Evolutionary conservation across 2,329 filamentous ascomycete species (phyloP).

Genomic region (Talaromyces sp.): DNA sequence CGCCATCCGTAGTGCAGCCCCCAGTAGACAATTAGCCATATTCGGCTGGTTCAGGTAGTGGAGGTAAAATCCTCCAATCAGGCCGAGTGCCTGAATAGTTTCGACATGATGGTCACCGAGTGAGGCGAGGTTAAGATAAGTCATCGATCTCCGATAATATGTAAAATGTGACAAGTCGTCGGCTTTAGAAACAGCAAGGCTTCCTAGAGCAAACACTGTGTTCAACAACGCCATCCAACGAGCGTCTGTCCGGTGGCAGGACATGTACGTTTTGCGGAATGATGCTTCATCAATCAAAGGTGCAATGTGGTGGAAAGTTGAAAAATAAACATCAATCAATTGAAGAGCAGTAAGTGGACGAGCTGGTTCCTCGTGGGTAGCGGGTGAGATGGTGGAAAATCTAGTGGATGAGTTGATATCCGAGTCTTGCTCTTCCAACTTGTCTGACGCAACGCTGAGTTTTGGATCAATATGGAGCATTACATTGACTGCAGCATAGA

Average conservation of each 20-base stretch:
- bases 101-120: conserved; percentile 70
- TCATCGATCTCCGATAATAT: conserved; percentile 68
- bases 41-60: conserved; percentile 25
- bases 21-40: conserved; percentile 24
- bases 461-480: no score
- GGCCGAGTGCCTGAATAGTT: conserved; percentile 47
- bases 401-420: no score
- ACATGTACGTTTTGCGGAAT: conserved; percentile 61
- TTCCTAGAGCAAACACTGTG: conserved; percentile 73
- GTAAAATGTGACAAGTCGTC: conserved; percentile 64
- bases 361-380: no score
- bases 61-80: conserved; percentile 24
- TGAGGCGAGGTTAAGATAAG: conserved; percentile 63
- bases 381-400: no score
- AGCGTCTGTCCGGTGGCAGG: conserved; percentile 58
- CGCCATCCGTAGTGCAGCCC: conserved; percentile 24
- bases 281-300: conserved; percentile 72
- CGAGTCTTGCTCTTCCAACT: no score
- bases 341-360: no score
- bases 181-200: conserved; percentile 62
- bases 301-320: conserved; percentile 66
- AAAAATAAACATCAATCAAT: conserved; percentile 69
- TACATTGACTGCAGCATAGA: no score
- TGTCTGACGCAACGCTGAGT: no score
- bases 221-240: conserved; percentile 71